A percentile compares a stretch with the other conserved stretches of the same genome.
Conservation (phyloP, 2,329 filamentous ascomycete genomes). For the Alternaria consortialis region DNA sequence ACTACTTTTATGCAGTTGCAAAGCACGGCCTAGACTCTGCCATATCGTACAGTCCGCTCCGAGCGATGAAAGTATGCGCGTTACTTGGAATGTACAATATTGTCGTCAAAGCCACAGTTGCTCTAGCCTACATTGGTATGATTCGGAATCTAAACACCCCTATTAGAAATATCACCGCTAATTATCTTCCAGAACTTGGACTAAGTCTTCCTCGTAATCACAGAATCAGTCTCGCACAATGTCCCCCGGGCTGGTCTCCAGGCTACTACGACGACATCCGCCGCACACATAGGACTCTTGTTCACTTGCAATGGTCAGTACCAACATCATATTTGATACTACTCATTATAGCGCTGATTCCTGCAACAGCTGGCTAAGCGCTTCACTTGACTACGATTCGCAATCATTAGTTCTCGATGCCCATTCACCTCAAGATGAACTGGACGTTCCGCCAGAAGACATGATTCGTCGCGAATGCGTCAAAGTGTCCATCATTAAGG, state of each 20-base stretch:
- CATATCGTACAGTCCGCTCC: constrained; percentile 25
- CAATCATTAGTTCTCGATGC: background rate
- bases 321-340: background rate
- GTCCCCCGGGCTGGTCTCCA: background rate
- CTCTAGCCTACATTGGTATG: constrained; percentile 31
- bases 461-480: constrained; percentile 26
- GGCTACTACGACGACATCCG: constrained; percentile 18
- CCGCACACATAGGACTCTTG: constrained; percentile 26
- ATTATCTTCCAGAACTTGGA: constrained; percentile 21
- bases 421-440: constrained; percentile 4
- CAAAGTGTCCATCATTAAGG: constrained; percentile 32
- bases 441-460: constrained; percentile 9
- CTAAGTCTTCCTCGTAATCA: constrained; percentile 21
- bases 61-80: constrained; percentile 31
- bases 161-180: background rate
- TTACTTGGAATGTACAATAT: constrained; percentile 35
- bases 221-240: constrained; percentile 6
- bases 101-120: constrained; percentile 25
- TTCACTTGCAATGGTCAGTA: constrained; percentile 20
- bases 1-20: constrained; percentile 29
- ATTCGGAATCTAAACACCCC: background rate
- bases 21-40: constrained; percentile 28
- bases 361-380: constrained; percentile 26
- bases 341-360: background rate
- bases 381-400: constrained; percentile 23